A percentile compares a stretch with the other conserved stretches of the same genome.
Conservation (phyloP, 352 stramenopile species). For the Globisporangium abappressorium region DNA sequence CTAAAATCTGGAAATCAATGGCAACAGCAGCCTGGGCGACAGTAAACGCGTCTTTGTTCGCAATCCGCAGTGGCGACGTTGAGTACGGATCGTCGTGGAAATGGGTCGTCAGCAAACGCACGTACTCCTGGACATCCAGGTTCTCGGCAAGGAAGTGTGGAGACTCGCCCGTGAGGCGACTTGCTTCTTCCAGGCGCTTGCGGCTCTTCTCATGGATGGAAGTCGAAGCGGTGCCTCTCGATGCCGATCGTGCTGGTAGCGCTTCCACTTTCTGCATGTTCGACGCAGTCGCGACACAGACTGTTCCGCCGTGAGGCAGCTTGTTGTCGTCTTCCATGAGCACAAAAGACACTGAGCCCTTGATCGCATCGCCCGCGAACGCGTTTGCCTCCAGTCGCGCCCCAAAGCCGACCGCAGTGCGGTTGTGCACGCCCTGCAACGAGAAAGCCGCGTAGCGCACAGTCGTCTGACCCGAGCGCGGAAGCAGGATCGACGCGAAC, state of each 20-base stretch:
- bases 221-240: constrained; percentile 19
- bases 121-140: constrained; percentile 53
- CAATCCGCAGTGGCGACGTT: constrained; percentile 40
- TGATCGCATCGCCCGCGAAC: constrained; percentile 46
- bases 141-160: constrained; percentile 36
- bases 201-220: constrained; percentile 26
- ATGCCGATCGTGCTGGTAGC: constrained; percentile 13
- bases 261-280: constrained; percentile 62
- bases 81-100: constrained; percentile 55
- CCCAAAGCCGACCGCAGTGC: constrained; percentile 51
- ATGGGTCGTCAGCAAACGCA: constrained; percentile 48
- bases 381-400: constrained; percentile 46
- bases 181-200: constrained; percentile 42
- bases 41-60: constrained; percentile 32
- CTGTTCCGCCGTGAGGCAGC: constrained; percentile 23
- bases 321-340: constrained; percentile 44
- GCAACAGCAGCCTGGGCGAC: constrained; percentile 60
- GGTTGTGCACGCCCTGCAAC: constrained; percentile 57
- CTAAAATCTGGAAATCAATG: constrained; percentile 70
- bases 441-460: constrained; percentile 59
- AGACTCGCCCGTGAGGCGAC: constrained; percentile 35
- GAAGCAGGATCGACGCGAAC: constrained; percentile 63
- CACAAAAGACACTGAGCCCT: constrained; percentile 71
- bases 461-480: constrained; percentile 40
- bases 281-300: constrained; percentile 65